phyloP scores from a whole-genome alignment of 1,139 yeast genomes.

The Suhomyces ambrosiae region DNA sequence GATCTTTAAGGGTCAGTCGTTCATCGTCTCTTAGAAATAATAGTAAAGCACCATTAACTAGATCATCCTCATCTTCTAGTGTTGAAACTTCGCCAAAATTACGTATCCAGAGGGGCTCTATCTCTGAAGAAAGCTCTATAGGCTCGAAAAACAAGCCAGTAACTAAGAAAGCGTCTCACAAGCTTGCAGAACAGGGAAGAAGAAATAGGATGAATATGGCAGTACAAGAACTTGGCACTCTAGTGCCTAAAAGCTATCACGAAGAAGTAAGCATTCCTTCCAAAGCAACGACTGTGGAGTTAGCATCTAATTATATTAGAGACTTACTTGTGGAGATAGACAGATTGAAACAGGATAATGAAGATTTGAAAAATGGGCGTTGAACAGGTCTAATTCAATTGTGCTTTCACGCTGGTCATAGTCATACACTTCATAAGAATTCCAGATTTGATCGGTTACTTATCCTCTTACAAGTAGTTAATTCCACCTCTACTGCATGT shows the following conservation, averaged over 20 bases:
- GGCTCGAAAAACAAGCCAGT: slow-evolving; percentile 25
- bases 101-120: slow-evolving; percentile 20
- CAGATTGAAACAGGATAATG: slow-evolving; percentile 4
- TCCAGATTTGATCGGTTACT: too few species aligned
- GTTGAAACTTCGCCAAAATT: slow-evolving; percentile 21
- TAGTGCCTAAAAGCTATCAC: slow-evolving; percentile 67
- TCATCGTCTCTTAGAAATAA: slow-evolving; percentile 12
- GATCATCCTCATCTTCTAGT: slow-evolving; percentile 21
- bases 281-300: slow-evolving; percentile 92
- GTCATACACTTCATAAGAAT: too few species aligned
- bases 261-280: slow-evolving; percentile 66
- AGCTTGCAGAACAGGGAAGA: slow-evolving; percentile 94
- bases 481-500: too few species aligned
- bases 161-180: slow-evolving; percentile 77
- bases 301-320: slow-evolving; percentile 73
- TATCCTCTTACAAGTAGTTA: too few species aligned
- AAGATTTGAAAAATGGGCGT: neutral
- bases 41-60: slow-evolving; percentile 13
- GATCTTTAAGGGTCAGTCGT: slow-evolving; percentile 8
- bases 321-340: slow-evolving; percentile 50
- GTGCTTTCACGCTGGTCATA: neutral
- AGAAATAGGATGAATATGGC: slow-evolving; percentile 90
- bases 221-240: slow-evolving; percentile 66
- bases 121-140: slow-evolving; percentile 3
- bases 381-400: neutral